Base-by-base conservation (phyloP, 2,329 filamentous ascomycete species). In the Arthrocladium fulminans region DNA sequence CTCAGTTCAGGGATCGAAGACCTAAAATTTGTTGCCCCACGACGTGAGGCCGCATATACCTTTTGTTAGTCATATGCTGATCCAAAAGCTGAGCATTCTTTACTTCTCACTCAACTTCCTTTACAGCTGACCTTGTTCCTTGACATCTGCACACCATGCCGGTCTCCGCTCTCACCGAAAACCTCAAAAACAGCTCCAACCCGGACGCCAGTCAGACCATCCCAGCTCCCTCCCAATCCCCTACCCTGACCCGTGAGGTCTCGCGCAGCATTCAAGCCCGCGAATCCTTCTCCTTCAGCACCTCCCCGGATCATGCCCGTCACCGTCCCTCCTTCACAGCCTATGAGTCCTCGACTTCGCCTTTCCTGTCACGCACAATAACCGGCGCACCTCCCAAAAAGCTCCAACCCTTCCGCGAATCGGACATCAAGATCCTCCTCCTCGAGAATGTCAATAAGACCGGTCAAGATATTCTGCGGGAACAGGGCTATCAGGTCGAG, bases 401-500 rank as follows among this genome's bases (percentile, higher is more conserved):
- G 58, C 73, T 98, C 58, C 96, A 96, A 73, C 92, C 92, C 13
- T 98, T 98, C 71, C 84, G 90, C 64, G 92, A 88, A 19, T 82
- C 90, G 63, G 90, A 97, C 64, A 88, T 98, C 71, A 97, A 96
- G 73, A 94, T 98, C 49, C 72, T 98, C 49, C 76, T 98, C 15
- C 74, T 98, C 25, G 92, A 98, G 67, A 98, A 97, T 69, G 86
- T 98, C 63, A 98, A 98, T 66, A 74, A 87, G 68, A 87, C 88
- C 20, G 92, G 92, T 12, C 79, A 81, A 60, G 82, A 94, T 40
- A 89, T 96, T 49, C 74, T 98, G 50, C 79, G 71, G 50, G 75
- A 73, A 49, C 89, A 98, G 69, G 92, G 92, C 51, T 98, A 98
- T 67, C 92, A 98, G 69, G 92, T 98, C 27, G 92, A 98, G 70